Percentiles rank a stretch among this genome's conserved stretches.
Conservation (phyloP, 768 basidiomycete genomes). For the Hygrophoropsis aurantiaca region DNA sequence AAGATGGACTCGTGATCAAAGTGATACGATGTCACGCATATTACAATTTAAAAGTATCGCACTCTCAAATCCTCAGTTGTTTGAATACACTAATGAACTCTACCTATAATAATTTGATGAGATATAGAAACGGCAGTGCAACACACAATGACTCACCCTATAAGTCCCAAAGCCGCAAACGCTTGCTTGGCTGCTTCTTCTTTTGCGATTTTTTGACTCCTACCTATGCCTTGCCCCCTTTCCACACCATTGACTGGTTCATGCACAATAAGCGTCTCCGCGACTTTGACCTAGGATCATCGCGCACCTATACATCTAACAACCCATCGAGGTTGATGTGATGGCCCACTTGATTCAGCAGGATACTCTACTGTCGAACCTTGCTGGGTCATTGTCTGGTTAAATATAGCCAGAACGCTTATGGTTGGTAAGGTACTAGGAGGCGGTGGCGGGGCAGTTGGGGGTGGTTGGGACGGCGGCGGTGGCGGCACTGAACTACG, state of each 20-base stretch:
- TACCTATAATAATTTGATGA: no score
- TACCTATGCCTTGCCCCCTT: slow-evolving; percentile 50
- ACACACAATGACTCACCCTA: no score
- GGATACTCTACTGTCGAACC: slow-evolving; percentile 46
- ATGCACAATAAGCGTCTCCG: no score
- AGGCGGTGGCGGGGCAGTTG: slow-evolving; percentile 15
- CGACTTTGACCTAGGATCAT: not conserved
- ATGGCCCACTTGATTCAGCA: slow-evolving; percentile 45
- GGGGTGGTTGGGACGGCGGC: slow-evolving; percentile 13
- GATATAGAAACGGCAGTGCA: no score
- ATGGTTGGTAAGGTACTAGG: slow-evolving; percentile 15
- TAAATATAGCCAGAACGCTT: slow-evolving; percentile 47
- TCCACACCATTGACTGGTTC: slow-evolving; percentile 52
- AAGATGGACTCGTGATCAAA: no score
- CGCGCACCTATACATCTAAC: slow-evolving; percentile 53
- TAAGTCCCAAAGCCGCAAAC: slow-evolving; percentile 54
- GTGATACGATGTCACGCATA: no score
- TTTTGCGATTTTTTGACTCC: slow-evolving; percentile 65
- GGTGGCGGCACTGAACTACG: slow-evolving; percentile 19
- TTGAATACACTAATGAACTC: no score
- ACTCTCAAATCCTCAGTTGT: no score
- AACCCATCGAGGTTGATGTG: slow-evolving; percentile 58
- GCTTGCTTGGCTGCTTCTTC: slow-evolving; percentile 67
- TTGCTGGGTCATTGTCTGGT: slow-evolving; percentile 53
- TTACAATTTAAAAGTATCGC: no score